These are phyloP conservation scores for Naganishia vaughanmartiniae DNA, from an alignment of 768 basidiomycete species.

Conservation along the genomic window DNA sequence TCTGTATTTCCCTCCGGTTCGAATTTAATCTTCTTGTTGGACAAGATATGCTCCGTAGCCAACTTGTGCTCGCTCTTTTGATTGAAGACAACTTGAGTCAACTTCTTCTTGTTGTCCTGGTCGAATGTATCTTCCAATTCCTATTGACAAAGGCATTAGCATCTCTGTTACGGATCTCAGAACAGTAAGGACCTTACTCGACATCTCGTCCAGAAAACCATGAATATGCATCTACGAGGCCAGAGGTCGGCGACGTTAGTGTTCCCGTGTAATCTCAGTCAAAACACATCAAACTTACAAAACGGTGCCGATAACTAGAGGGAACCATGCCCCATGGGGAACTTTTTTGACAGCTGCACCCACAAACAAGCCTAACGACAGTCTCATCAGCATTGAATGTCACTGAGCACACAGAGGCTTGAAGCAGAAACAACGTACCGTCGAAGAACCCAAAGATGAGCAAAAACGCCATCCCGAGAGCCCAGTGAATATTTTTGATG, in stretches of 20 bases:
- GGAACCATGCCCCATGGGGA: constrained; percentile 67
- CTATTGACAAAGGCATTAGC: constrained; percentile 33
- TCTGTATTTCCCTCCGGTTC: constrained; percentile 2
- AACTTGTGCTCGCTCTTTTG: constrained; percentile 36
- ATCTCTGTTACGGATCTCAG: background rate
- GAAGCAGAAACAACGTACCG: constrained; percentile 45
- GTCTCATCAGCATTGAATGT: background rate
- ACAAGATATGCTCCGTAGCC: background rate
- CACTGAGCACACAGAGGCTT: background rate
- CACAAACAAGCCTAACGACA: constrained; percentile 59
- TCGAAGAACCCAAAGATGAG: constrained; percentile 65
- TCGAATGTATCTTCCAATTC: constrained; percentile 66
- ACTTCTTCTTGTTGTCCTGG: constrained; percentile 58
- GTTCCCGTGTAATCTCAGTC: background rate
- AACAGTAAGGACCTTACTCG: constrained; percentile 1
- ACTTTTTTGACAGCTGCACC: constrained; percentile 58
- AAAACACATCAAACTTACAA: constrained; percentile 53
- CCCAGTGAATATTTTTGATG: constrained; percentile 58
- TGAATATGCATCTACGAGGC: constrained; percentile 54
- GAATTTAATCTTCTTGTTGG: constrained; percentile 8
- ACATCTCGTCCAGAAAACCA: constrained; percentile 69
- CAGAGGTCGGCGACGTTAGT: background rate
- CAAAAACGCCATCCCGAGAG: constrained; percentile 58
- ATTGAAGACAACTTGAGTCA: constrained; percentile 60
- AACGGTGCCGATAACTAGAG: constrained; percentile 60